A percentile compares a stretch with the other conserved stretches of the same genome.
phyloP scores from a whole-genome alignment of 306 rosid genomes.

The Dryas octopetala region DNA sequence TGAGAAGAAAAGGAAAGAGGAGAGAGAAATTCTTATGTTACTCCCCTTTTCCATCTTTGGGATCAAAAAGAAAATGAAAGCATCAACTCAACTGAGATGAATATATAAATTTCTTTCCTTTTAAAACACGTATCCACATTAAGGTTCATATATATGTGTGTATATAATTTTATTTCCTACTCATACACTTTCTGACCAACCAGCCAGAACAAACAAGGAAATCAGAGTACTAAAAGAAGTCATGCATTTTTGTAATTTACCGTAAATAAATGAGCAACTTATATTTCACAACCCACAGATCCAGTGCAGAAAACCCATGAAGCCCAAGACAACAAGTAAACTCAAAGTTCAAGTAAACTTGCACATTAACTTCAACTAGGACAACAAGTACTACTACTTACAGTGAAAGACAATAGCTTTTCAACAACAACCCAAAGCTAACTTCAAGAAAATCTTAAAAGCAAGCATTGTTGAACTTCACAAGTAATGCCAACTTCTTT shows the following conservation, averaged over 20 bases:
- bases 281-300: constrained; percentile 25
- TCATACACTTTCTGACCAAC: constrained; percentile 33
- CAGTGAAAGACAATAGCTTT: constrained; percentile 16
- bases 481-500: constrained; percentile 26
- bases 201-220: constrained; percentile 26
- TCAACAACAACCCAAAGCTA: constrained; percentile 56
- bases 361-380: constrained; percentile 40
- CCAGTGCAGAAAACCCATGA: constrained; percentile 25
- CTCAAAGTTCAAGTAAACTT: constrained; percentile 31
- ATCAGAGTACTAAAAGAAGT: constrained; percentile 5
- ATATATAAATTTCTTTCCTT: background rate
- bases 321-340: constrained; percentile 38
- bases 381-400: constrained; percentile 24
- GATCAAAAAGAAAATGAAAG: background rate
- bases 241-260: constrained; percentile 16
- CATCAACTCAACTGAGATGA: background rate
- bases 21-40: background rate
- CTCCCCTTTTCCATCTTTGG: constrained; percentile 3
- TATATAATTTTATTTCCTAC: background rate
- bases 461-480: constrained; percentile 22
- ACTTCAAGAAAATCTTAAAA: constrained; percentile 30
- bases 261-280: constrained; percentile 8
- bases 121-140: background rate
- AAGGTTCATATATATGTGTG: background rate
- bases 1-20: background rate